A percentile compares a stretch with the other conserved stretches of the same genome.
These are phyloP conservation scores for Russula griseocarnosa DNA, from an alignment of 768 basidiomycete species.

Conservation along the genomic window DNA sequence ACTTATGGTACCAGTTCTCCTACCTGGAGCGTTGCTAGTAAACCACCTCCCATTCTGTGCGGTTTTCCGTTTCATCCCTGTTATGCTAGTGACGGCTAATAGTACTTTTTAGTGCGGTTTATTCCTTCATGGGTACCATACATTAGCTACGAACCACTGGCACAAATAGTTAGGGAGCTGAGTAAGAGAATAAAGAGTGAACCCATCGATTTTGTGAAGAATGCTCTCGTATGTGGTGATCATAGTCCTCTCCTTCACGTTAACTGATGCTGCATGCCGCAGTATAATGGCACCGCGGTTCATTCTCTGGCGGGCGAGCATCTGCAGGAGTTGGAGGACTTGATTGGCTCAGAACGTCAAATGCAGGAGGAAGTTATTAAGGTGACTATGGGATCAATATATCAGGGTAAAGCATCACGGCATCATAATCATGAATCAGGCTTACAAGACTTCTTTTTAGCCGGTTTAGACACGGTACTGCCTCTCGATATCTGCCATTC, in stretches of 20 bases:
- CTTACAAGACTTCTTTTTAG: slow-evolving; percentile 5
- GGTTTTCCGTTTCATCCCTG: not conserved
- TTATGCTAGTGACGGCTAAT: not conserved
- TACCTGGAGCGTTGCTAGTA: slow-evolving; percentile 6
- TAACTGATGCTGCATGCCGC: not conserved
- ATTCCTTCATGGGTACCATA: slow-evolving; percentile 19
- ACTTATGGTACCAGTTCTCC: not conserved
- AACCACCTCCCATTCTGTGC: slow-evolving; percentile 21
- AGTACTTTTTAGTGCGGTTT: not conserved
- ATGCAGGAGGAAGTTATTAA: not conserved
- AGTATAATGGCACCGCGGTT: slow-evolving; percentile 3
- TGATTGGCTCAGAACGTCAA: not conserved
- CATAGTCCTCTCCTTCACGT: not conserved
- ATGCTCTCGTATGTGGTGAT: not conserved
- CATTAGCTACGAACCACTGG: slow-evolving; percentile 10
- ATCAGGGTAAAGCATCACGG: not conserved
- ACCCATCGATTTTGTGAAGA: slow-evolving; percentile 17
- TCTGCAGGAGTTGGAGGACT: slow-evolving; percentile 1
- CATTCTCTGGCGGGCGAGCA: slow-evolving; percentile 8
- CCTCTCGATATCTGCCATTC: not conserved
- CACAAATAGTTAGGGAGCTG: not conserved
- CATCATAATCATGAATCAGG: not conserved
- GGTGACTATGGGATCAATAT: not conserved
- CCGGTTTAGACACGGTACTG: slow-evolving; percentile 30
- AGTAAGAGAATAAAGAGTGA: slow-evolving; percentile 3